Percentiles rank a stretch among this genome's conserved stretches.
phyloP scores from a whole-genome alignment of 2,329 filamentous ascomycete genomes.

The Hymenoscyphus fructigenus region DNA sequence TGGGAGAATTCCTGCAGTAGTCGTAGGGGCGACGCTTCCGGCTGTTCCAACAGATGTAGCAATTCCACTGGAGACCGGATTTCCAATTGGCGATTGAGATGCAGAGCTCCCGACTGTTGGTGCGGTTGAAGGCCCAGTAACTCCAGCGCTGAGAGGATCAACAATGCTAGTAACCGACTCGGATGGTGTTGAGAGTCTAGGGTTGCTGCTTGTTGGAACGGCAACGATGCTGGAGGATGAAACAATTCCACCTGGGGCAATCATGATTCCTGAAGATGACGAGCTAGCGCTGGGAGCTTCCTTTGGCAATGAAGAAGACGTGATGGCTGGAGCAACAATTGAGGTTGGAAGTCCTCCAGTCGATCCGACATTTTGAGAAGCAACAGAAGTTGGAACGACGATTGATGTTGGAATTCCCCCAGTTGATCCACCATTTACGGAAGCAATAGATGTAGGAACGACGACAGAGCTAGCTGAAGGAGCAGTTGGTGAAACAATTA shows the following conservation, averaged over 20 bases:
- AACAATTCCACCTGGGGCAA: conserved; percentile 34
- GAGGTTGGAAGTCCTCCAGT: conserved; percentile 17
- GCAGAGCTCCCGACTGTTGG: background rate
- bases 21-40: background rate
- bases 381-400: conserved; percentile 3
- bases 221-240: conserved; percentile 17
- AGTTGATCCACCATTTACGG: background rate
- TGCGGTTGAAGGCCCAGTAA: background rate
- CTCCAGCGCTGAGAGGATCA: conserved; percentile 18
- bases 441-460: background rate
- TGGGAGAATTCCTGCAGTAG: background rate
- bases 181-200: background rate
- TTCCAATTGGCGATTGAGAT: background rate
- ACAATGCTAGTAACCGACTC: conserved; percentile 13
- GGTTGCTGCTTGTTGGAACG: conserved; percentile 15
- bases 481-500: background rate
- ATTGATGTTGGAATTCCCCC: conserved; percentile 1
- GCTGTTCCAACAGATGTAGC: background rate
- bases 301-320: background rate
- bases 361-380: background rate
- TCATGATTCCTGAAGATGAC: conserved; percentile 30
- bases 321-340: conserved; percentile 11
- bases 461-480: no score
- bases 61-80: no score
- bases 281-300: conserved; percentile 8